These are phyloP conservation scores for Withania somnifera DNA, from an alignment of 305 asterid genomes.

Conservation along the genomic window DNA sequence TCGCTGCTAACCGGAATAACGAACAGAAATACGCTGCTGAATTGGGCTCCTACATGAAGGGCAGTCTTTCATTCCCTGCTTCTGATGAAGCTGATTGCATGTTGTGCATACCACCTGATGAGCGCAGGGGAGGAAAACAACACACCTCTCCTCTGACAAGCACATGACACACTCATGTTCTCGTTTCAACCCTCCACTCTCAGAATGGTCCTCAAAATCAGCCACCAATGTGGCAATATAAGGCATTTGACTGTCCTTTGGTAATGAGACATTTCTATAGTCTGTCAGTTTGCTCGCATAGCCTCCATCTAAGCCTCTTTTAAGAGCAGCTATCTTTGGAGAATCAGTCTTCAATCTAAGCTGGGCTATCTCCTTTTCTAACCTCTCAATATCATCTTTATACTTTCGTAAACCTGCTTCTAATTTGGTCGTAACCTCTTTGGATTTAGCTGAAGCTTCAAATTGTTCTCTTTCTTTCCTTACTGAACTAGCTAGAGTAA, in stretches of 20 bases:
- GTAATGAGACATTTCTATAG: not conserved
- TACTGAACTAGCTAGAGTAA: constrained; percentile 29
- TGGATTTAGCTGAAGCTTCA: constrained; percentile 54
- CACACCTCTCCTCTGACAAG: constrained; percentile 81
- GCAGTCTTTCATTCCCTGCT: constrained; percentile 93
- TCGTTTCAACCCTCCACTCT: constrained; percentile 50
- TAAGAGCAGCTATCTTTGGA: constrained; percentile 70
- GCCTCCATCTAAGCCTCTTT: constrained; percentile 44
- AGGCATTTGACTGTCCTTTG: constrained; percentile 23
- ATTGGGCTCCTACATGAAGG: constrained; percentile 84
- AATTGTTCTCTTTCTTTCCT: constrained; percentile 51
- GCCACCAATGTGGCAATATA: constrained; percentile 20
- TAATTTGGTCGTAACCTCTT: constrained; percentile 45
- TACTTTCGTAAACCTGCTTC: constrained; percentile 53
- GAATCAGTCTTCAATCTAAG: constrained; percentile 63
- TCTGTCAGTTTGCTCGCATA: constrained; percentile 24
- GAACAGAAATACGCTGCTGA: constrained; percentile 65
- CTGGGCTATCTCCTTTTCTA: constrained; percentile 65
- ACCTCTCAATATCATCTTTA: constrained; percentile 54
- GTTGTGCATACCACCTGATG: constrained; percentile 71
- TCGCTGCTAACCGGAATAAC: constrained; percentile 34
- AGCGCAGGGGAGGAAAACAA: constrained; percentile 85
- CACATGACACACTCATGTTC: constrained; percentile 95
- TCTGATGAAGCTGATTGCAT: constrained; percentile 88
- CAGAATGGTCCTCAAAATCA: constrained; percentile 19